Percentiles rank a stretch among this genome's conserved stretches.
Evolutionary conservation across 306 rosid species (phyloP).

Genomic region (Bauhinia variegata): DNA sequence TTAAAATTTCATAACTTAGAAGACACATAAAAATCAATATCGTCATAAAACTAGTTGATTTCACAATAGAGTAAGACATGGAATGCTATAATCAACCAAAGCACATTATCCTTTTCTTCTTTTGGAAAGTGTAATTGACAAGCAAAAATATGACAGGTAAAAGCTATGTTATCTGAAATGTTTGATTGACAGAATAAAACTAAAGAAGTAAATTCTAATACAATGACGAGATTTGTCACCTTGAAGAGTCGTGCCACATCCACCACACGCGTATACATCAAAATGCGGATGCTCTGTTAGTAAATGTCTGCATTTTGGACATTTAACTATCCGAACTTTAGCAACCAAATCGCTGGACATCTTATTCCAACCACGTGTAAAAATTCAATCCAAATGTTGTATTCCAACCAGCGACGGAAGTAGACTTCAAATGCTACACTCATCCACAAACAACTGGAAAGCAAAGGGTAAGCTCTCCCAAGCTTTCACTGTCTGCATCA

Average conservation of each 20-base stretch:
- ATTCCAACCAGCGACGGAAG: conserved; percentile 29
- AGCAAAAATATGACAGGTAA: neutral
- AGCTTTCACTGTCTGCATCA: conserved; percentile 39
- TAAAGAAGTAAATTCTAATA: conserved; percentile 2
- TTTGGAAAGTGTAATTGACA: conserved; percentile 6
- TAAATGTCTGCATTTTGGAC: conserved; percentile 73
- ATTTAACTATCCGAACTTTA: conserved; percentile 66
- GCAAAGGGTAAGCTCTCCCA: conserved; percentile 16
- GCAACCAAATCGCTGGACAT: conserved; percentile 59
- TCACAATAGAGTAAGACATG: conserved; percentile 11
- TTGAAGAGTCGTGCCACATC: conserved; percentile 71
- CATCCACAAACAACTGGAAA: conserved; percentile 28
- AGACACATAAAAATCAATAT: conserved; percentile 10
- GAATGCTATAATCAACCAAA: conserved; percentile 24
- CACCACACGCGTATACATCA: conserved; percentile 80
- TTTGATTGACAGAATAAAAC: conserved; percentile 6
- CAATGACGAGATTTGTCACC: conserved; percentile 51
- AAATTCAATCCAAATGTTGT: conserved; percentile 29
- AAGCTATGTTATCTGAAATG: neutral
- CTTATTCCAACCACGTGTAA: conserved; percentile 23
- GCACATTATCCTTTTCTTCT: conserved; percentile 21
- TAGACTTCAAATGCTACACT: conserved; percentile 21
- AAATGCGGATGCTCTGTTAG: conserved; percentile 65
- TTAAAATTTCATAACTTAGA: conserved; percentile 17
- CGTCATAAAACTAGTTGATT: neutral